These are phyloP conservation scores for Colletotrichum tamarilloi DNA, from an alignment of 2,329 filamentous ascomycete species.

Conservation along the genomic window DNA sequence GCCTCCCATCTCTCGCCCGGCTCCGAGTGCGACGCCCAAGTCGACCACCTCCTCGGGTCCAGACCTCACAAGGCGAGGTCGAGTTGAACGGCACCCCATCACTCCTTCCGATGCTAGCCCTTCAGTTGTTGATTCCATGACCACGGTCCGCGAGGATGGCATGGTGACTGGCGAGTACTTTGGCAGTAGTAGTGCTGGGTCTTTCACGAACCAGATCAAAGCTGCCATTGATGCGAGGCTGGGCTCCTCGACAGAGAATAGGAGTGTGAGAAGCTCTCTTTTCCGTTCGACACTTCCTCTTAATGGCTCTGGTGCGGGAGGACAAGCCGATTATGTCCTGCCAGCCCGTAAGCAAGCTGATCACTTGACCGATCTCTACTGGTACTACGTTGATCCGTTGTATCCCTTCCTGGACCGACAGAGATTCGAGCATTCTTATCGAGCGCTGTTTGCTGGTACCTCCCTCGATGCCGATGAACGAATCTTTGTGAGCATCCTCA, in stretches of 20 bases:
- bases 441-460: constrained; percentile 52
- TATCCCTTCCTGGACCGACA: constrained; percentile 57
- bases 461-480: constrained; percentile 50
- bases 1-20: neutral
- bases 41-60: constrained; percentile 20
- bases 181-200: constrained; percentile 58
- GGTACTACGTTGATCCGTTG: constrained; percentile 57
- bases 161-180: constrained; percentile 55
- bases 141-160: constrained; percentile 55
- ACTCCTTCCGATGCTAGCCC: constrained; percentile 38
- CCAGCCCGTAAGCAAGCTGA: constrained; percentile 58
- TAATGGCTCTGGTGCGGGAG: neutral
- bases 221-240: constrained; percentile 51
- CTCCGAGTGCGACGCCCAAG: constrained; percentile 2
- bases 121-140: constrained; percentile 57
- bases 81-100: constrained; percentile 20
- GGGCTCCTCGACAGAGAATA: constrained; percentile 22
- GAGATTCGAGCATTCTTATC: constrained; percentile 51
- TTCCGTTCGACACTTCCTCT: constrained; percentile 38
- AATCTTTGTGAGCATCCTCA: constrained; percentile 56
- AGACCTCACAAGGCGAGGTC: neutral
- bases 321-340: constrained; percentile 49
- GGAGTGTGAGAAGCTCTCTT: constrained; percentile 6
- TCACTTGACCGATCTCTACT: constrained; percentile 56
- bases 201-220: constrained; percentile 59